Evolutionary conservation across 139 green algal genomes (phyloP).

Genomic region (Haematococcus lacustris): DNA sequence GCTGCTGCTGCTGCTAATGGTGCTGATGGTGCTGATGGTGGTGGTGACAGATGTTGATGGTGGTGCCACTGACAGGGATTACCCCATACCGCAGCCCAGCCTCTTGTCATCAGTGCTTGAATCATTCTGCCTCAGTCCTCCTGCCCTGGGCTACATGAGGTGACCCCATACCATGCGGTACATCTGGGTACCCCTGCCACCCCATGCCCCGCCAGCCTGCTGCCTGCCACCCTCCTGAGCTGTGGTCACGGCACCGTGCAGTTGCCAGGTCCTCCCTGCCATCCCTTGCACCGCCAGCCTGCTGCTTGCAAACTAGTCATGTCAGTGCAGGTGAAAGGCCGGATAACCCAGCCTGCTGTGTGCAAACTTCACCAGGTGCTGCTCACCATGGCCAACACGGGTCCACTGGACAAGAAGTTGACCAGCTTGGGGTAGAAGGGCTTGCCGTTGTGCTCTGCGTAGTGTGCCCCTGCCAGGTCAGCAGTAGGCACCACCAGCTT

Average conservation of each 20-base stretch:
- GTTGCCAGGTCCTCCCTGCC: too few relatives aligned
- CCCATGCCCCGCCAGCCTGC: too few relatives aligned
- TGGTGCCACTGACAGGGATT: not conserved
- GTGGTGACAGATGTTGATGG: not conserved
- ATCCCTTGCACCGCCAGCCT: too few relatives aligned
- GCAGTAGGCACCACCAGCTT: not conserved
- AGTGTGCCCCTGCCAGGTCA: not conserved
- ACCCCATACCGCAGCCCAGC: too few relatives aligned
- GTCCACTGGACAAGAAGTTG: slow-evolving; percentile 48
- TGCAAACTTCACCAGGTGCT: too few relatives aligned
- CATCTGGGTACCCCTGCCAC: too few relatives aligned
- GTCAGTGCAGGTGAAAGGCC: too few relatives aligned
- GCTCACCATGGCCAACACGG: slow-evolving; percentile 37
- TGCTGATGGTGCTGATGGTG: not conserved
- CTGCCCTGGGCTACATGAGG: not conserved
- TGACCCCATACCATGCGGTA: not conserved
- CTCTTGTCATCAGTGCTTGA: not conserved
- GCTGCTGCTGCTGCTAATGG: not conserved
- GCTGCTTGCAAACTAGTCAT: too few relatives aligned
- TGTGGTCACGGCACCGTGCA: too few relatives aligned
- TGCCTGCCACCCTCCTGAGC: too few relatives aligned
- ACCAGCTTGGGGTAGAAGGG: slow-evolving; percentile 54
- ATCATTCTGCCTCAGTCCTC: not conserved
- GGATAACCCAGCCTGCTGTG: too few relatives aligned
- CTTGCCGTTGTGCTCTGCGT: slow-evolving; percentile 7